A percentile compares a stretch with the other conserved stretches of the same genome.
Evolutionary conservation across 1,139 yeast species (phyloP).

Genomic region (Saccharomycopsis hybrid): DNA sequence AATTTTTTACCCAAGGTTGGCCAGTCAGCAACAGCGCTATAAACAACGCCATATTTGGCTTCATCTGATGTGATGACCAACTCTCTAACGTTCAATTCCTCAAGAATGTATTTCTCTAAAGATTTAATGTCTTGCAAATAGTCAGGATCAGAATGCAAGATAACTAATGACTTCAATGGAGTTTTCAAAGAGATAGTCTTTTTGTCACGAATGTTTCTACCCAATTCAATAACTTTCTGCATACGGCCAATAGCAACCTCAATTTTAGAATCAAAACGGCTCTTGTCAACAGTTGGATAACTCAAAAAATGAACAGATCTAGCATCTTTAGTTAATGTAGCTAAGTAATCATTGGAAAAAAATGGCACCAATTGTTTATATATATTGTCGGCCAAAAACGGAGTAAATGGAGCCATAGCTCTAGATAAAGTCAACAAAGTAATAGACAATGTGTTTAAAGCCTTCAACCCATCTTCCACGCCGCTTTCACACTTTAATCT

Average conservation of each 20-base stretch:
- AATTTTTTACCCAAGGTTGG: slow-evolving; percentile 95
- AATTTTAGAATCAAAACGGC: slow-evolving; percentile 69
- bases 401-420: slow-evolving; percentile 99
- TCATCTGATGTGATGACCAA: slow-evolving; percentile 86
- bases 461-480: slow-evolving; percentile 72
- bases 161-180: slow-evolving; percentile 83
- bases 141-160: slow-evolving; percentile 69
- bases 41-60: slow-evolving; percentile 83
- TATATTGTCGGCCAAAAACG: slow-evolving; percentile 86
- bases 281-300: slow-evolving; percentile 83
- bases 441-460: slow-evolving; percentile 85
- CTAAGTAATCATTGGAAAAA: slow-evolving; percentile 47
- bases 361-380: slow-evolving; percentile 67
- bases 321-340: slow-evolving; percentile 42
- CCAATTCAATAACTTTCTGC: slow-evolving; percentile 96
- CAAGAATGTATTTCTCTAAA: slow-evolving; percentile 71
- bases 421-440: slow-evolving; percentile 83
- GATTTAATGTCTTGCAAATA: slow-evolving; percentile 77
- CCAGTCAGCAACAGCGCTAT: slow-evolving; percentile 97
- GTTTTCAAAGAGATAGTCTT: slow-evolving; percentile 89
- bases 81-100: slow-evolving; percentile 90
- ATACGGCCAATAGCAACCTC: slow-evolving; percentile 86
- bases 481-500: slow-evolving; percentile 95
- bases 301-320: slow-evolving; percentile 90
- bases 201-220: slow-evolving; percentile 96